Conservation (phyloP, 169 alveolate species). For the Theileria annulata region DNA sequence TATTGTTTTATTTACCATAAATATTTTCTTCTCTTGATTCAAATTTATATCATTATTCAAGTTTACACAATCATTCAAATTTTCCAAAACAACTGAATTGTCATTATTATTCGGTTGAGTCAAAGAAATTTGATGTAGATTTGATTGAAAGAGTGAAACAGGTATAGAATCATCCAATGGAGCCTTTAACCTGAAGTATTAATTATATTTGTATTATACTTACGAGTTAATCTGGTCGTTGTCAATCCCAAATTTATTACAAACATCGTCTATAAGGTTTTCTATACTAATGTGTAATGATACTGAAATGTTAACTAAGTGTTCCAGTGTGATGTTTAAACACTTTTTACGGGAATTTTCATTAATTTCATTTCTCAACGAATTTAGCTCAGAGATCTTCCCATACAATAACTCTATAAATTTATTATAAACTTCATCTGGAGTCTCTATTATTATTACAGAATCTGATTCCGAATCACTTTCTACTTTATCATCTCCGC, state of each 20-base stretch:
- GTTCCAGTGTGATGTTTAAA: constrained; percentile 43
- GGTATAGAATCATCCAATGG: constrained; percentile 15
- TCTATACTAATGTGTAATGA: constrained; percentile 52
- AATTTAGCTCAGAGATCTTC: not conserved
- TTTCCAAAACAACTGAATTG: too few species aligned
- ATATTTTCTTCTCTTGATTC: not conserved
- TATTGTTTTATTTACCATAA: not conserved
- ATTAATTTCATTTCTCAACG: constrained; percentile 10
- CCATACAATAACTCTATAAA: constrained; percentile 20
- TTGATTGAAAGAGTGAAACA: constrained; percentile 7
- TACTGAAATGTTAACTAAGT: constrained; percentile 36
- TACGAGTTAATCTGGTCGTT: not conserved
- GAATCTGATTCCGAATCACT: constrained; percentile 13
- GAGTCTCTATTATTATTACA: constrained; percentile 8
- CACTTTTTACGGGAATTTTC: constrained; percentile 18
- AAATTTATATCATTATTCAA: too few species aligned
- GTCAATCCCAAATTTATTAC: constrained; percentile 10
- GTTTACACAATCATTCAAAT: not conserved
- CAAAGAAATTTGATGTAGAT: not conserved
- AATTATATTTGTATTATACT: not conserved
- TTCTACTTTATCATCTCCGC: not conserved
- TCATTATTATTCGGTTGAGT: not conserved
- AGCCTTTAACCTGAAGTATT: constrained; percentile 5
- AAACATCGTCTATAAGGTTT: constrained; percentile 3
- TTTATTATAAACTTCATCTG: constrained; percentile 3